phyloP scores from a whole-genome alignment of 140 eudicot genomes.

The Cichorium intybus region DNA sequence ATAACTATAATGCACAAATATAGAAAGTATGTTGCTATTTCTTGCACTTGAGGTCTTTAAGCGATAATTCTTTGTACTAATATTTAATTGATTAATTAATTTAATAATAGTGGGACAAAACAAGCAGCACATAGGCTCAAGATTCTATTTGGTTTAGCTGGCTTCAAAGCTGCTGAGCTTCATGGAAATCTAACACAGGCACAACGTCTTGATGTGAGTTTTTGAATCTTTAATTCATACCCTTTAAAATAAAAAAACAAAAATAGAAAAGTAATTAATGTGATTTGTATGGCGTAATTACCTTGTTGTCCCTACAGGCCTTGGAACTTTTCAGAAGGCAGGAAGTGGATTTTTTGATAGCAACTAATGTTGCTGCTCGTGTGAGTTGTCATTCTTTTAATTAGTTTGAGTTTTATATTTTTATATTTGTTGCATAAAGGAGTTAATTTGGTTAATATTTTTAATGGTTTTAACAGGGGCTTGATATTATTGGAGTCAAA shows the following conservation, averaged over 20 bases:
- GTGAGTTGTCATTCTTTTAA: slow-evolving; percentile 39
- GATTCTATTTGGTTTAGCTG: slow-evolving; percentile 86
- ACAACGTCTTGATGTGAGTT: slow-evolving; percentile 85
- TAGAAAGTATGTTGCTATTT: too few relatives aligned
- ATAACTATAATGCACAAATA: slow-evolving; percentile 1
- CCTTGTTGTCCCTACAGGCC: slow-evolving; percentile 43
- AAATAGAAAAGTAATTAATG: not conserved
- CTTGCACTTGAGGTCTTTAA: not conserved
- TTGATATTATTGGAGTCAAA: slow-evolving; percentile 89
- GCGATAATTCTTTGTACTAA: slow-evolving; percentile 2
- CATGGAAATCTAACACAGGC: slow-evolving; percentile 94
- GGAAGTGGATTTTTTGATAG: slow-evolving; percentile 80
- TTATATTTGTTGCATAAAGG: slow-evolving; percentile 1
- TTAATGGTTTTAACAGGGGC: slow-evolving; percentile 50
- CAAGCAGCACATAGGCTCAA: slow-evolving; percentile 89
- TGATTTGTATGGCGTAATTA: slow-evolving; percentile 7
- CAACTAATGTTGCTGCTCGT: slow-evolving; percentile 95
- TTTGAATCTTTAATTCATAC: not conserved
- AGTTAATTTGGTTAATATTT: not conserved
- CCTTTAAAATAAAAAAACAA: not conserved
- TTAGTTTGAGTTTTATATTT: not conserved
- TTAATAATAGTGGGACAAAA: slow-evolving; percentile 69
- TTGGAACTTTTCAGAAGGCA: slow-evolving; percentile 82
- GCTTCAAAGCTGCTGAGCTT: slow-evolving; percentile 92
- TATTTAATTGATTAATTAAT: slow-evolving; percentile 11